phyloP scores from a whole-genome alignment of 768 basidiomycete genomes.

The Kwoniella botswanensis region DNA sequence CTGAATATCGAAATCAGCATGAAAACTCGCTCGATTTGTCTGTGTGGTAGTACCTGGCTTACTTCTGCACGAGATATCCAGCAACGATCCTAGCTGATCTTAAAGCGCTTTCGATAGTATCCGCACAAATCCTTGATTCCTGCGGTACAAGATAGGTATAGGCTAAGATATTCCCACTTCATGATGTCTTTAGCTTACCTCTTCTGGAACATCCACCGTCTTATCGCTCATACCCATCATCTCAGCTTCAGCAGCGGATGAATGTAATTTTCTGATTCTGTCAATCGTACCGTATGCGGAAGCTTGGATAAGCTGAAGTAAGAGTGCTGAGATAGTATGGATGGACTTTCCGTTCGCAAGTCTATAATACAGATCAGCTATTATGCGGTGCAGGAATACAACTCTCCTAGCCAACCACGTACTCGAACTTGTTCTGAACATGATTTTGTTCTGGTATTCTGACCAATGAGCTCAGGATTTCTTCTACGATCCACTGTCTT shows the following conservation, averaged over 20 bases:
- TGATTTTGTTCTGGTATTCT: constrained; percentile 89
- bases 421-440: constrained; percentile 88
- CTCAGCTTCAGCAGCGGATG: constrained; percentile 63
- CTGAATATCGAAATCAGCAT: constrained; percentile 8
- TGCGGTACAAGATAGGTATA: constrained; percentile 6
- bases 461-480: constrained; percentile 85
- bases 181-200: constrained; percentile 64
- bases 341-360: constrained; percentile 89
- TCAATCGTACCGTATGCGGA: constrained; percentile 81
- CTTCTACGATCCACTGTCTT: constrained; percentile 96
- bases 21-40: no score
- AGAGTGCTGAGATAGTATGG: constrained; percentile 86
- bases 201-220: constrained; percentile 66
- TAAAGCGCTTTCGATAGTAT: constrained; percentile 65
- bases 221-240: constrained; percentile 63
- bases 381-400: neutral
- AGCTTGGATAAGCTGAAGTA: constrained; percentile 95
- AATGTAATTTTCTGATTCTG: constrained; percentile 31
- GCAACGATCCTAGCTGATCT: constrained; percentile 85
- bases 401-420: constrained; percentile 40
- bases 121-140: constrained; percentile 39
- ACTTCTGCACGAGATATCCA: constrained; percentile 67
- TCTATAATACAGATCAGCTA: constrained; percentile 60
- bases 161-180: neutral
- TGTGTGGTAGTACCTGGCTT: neutral